A percentile compares a stretch with the other conserved stretches of the same genome.
Evolutionary conservation across 768 basidiomycete species (phyloP).

Genomic region (Clathrus columnatus): DNA sequence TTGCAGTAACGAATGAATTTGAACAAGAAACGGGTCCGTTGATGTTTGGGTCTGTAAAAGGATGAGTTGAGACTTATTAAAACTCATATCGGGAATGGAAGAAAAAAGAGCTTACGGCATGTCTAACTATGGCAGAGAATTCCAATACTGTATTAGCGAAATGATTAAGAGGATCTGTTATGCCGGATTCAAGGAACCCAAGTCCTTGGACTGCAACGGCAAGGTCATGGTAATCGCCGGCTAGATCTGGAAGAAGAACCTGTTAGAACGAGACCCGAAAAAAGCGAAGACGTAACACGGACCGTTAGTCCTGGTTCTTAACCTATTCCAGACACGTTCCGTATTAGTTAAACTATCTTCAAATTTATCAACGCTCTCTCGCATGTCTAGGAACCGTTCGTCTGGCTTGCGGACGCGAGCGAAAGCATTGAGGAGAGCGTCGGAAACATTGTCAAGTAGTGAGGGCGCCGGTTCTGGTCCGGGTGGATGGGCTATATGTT

Average conservation of each 20-base stretch:
- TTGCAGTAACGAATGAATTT: slow-evolving; percentile 85
- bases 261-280: not conserved
- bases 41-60: slow-evolving; percentile 69
- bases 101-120: slow-evolving; percentile 46
- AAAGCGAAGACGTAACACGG: slow-evolving; percentile 28
- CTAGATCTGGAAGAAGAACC: slow-evolving; percentile 56
- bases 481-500: slow-evolving; percentile 88
- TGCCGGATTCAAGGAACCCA: slow-evolving; percentile 96
- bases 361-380: slow-evolving; percentile 88
- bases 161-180: slow-evolving; percentile 94
- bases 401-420: slow-evolving; percentile 94
- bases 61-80: not conserved
- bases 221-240: slow-evolving; percentile 94
- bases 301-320: slow-evolving; percentile 82
- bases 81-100: not conserved
- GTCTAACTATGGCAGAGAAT: slow-evolving; percentile 83
- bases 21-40: slow-evolving; percentile 83
- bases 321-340: slow-evolving; percentile 73
- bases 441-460: slow-evolving; percentile 90
- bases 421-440: slow-evolving; percentile 94
- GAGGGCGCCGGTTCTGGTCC: slow-evolving; percentile 70
- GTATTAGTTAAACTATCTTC: slow-evolving; percentile 83
- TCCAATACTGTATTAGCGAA: slow-evolving; percentile 95
- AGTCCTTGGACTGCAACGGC: slow-evolving; percentile 94
- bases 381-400: slow-evolving; percentile 88